These are phyloP conservation scores for Trichophyton simii DNA, from an alignment of 2,329 filamentous ascomycete species.

Conservation along the genomic window DNA sequence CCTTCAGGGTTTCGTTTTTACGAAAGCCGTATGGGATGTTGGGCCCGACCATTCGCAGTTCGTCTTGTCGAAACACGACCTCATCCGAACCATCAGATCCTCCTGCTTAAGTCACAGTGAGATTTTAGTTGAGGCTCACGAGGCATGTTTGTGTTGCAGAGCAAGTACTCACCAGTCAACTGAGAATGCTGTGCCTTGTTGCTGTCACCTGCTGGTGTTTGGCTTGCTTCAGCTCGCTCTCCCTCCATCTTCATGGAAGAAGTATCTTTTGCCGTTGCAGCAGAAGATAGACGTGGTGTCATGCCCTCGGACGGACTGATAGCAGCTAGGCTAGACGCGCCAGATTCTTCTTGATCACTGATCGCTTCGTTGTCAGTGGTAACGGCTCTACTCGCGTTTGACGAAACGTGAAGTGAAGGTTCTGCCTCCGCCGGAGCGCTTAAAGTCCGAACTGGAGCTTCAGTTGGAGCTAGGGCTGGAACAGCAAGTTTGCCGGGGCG, in stretches of 20 bases:
- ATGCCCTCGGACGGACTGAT: background rate
- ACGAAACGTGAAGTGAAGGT: background rate
- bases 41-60: slow-evolving; percentile 7
- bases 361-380: background rate
- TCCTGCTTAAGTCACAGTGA: background rate
- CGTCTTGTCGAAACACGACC: slow-evolving; percentile 14
- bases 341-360: background rate
- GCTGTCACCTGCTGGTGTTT: background rate
- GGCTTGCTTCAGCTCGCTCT: background rate
- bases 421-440: background rate
- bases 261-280: background rate
- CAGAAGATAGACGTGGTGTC: background rate
- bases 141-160: background rate
- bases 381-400: background rate
- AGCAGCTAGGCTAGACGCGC: background rate
- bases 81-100: slow-evolving; percentile 16
- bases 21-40: slow-evolving; percentile 1
- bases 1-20: slow-evolving; percentile 3
- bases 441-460: background rate
- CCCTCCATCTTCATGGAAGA: background rate
- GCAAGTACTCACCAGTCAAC: background rate
- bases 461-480: background rate
- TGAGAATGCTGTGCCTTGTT: background rate
- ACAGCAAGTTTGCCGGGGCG: background rate
- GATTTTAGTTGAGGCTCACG: background rate